phyloP scores from a whole-genome alignment of 2,329 filamentous ascomycete genomes.

The Seiridium unicorne region DNA sequence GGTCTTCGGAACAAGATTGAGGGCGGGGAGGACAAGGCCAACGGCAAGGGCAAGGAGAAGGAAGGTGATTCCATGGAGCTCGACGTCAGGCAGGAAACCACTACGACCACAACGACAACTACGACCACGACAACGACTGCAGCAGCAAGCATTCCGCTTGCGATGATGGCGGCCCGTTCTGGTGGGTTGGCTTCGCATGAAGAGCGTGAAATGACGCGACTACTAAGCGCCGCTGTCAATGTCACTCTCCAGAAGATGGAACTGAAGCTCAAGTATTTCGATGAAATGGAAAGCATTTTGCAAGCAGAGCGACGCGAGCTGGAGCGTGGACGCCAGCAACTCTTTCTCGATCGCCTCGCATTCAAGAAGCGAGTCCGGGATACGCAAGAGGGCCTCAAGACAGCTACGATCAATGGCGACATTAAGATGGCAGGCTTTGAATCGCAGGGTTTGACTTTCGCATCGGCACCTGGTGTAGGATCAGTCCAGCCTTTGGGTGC shows the following conservation, averaged over 20 bases:
- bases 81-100: conserved; percentile 53
- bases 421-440: conserved; percentile 48
- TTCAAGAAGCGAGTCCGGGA: conserved; percentile 87
- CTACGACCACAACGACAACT: conserved; percentile 49
- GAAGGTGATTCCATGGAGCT: conserved; percentile 62
- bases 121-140: conserved; percentile 44
- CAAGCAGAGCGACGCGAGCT: conserved; percentile 91
- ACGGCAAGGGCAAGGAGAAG: conserved; percentile 60
- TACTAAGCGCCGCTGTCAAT: conserved; percentile 90
- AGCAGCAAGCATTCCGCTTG: conserved; percentile 77
- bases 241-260: conserved; percentile 94
- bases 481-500: conserved; percentile 54
- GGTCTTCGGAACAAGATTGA: conserved; percentile 78
- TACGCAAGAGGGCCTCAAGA: conserved; percentile 72
- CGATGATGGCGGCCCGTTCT: conserved; percentile 80
- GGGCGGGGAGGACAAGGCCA: conserved; percentile 44
- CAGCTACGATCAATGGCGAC: conserved; percentile 47
- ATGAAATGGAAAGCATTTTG: conserved; percentile 90
- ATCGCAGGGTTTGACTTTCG: conserved; percentile 53
- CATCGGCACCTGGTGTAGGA: conserved; percentile 39
- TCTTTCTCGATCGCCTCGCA: conserved; percentile 87
- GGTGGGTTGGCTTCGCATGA: conserved; percentile 91
- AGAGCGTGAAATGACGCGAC: conserved; percentile 91
- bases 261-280: conserved; percentile 92
- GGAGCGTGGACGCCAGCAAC: conserved; percentile 85